Base-by-base conservation (phyloP, 805 yeast species). In the Wickerhamomyces hampshirensis region DNA sequence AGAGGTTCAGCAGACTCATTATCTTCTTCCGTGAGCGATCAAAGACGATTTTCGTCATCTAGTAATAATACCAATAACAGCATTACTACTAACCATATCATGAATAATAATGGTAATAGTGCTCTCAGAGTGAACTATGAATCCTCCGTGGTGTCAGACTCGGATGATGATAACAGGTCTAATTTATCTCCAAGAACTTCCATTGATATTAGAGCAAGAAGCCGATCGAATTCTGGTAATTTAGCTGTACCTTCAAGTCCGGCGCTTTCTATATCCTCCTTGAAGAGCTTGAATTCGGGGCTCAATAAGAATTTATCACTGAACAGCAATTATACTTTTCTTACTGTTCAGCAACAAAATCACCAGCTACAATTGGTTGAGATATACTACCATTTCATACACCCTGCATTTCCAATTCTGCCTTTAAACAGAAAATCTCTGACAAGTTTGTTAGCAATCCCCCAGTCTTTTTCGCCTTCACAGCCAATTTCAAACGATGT, bases 331-430 rank as follows among this genome's bases (percentile, higher is more conserved):
- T n/a, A n/a, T n/a, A n/a, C n/a, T n/a, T n/a, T n/a, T n/a, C n/a
- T n/a, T n/a, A n/a, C 46, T 29, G 27, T 26, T 36, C 36, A 45
- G 36, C 28, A 36, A 38, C 23, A 43, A 33, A 8, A 18, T 8
- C 31, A 33, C 6, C 31, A 34, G 4, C 9, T 15, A 6, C 72
- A 58, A 51, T 57, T 60, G 61, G 67, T 62, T 56, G 71, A 61
- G 54, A 59, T 59, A 37, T 75, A 47, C 46, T 73, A 73, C 44
- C 73, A 68, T 40, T 72, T 69, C 47, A 58, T 65, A 19, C 70
- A 65, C 38, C 56, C 63, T 12, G 56, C 59, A 8, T 57, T 65
- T 45, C 62, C 68, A 26, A 47, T 63, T 0, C 50, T 65, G 13
- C 69, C 69, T 3, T 35, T 65, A 24, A 64, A 63, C 40, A 49